Evolutionary conservation across 352 stramenopile species (phyloP), one percentile per base, ranked within the genome.

Genomic region (Phytophthora tubulina): DNA sequence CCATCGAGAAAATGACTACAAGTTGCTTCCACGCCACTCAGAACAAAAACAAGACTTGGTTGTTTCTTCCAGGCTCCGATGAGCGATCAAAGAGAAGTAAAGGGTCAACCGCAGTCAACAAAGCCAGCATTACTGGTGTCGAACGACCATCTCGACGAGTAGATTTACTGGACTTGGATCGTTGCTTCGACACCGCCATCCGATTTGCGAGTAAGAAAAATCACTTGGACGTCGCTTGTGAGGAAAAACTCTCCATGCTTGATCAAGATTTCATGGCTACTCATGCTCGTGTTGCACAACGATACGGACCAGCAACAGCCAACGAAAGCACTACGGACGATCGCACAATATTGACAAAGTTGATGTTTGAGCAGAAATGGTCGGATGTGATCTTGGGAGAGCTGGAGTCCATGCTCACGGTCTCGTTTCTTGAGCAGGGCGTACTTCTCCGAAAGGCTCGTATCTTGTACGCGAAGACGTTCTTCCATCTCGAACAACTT

Each of bases 361-460:
- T 93, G 14, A 63, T 97, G 7, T 98, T 96, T 38, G 87, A 93
- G 54, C 91, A 98, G 56, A 98, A 98, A 55, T 97, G 93, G 91
- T 81, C 93, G 8, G 91, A 98, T 59, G 67, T 97, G 3, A 73
- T 95, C 15, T 70, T 97, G 0, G 91, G 89, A 4, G 91, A 97
- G 59, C 79, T 98, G 1, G 86, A 96, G 51, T 81, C 80, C 3
- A 96, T 98, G 86, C 84, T 98, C 13, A 91, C 81, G 10, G 84
- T 90, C 4, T 93, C 89, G 0, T 98, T 96, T 48, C 70, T 98
- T 0, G 92, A 98, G 59, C 94, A 98, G 63, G 93, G 93, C 0
- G 69, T 86, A 33, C 42, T 97, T 42, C 73, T 97, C 2, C 81
- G 84, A 5, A 96, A 96, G 59, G 76, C 93, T 11, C 86, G 91